Base-by-base conservation (phyloP, 768 basidiomycete species). In the Lyophyllum semitale region DNA sequence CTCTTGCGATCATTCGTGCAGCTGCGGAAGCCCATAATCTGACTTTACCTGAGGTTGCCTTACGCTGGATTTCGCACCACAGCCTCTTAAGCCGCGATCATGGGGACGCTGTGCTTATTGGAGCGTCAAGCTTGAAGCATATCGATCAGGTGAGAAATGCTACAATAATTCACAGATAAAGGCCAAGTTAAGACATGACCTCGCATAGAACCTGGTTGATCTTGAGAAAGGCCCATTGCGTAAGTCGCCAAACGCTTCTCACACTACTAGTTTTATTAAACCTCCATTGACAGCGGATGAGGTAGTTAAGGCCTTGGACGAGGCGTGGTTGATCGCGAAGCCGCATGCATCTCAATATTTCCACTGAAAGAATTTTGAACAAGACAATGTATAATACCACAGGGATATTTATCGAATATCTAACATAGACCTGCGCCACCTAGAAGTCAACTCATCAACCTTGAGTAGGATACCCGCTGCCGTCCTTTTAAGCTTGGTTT, bases 401-500 rank as follows among this genome's bases (percentile, higher is more conserved):
- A n/a, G n/a, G 22, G 8, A 23, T 25, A n/a, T 15, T 47, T 53
- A 66, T 42, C 65, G 53, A 47, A 52, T 64, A 60, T 78, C 77
- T 33, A 85, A 71, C 80, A 91, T 85, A 0, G 84, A 81, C 44
- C 84, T 78, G 35, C 82, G 75, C 88, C 89, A 91, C 65, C 73
- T 83, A 38, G 82, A 82, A 4, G 80, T 78, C 17, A 92, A 71
- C 58, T 87, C 84, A 48, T 93, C 89, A 5, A 92, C 81, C 66
- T 91, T 92, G 51, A 97, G 70, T 41, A 95, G 67, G 1, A 95
- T 88, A 0, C 91, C 92, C 1, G 92, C 93, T 2, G 88, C 85
- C 1, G 84, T 85, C 51, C 86, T 82, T 51, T 79, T 81, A 30
- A 93, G 66, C 59, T 82, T 82, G 1, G 79, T 67, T 65, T 87